Evolutionary conservation across 2,329 filamentous ascomycete genomes (phyloP).

Genomic region (Penicillium sp.): DNA sequence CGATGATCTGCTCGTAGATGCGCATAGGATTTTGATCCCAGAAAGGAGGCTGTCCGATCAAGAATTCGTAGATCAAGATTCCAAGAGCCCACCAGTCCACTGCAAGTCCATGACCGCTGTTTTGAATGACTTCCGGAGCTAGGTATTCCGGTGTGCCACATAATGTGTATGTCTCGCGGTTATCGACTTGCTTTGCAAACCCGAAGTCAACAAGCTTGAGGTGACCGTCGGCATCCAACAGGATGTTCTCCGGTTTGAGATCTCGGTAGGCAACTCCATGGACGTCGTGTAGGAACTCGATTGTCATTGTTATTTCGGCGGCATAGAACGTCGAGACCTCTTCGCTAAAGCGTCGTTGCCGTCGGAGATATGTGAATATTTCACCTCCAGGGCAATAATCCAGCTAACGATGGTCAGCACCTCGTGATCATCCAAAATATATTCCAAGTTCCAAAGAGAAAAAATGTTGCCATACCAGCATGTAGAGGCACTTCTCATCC

Average conservation of each 20-base stretch:
- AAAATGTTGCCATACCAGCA: slow-evolving; percentile 44
- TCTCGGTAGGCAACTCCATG: slow-evolving; percentile 67
- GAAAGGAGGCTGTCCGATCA: slow-evolving; percentile 67
- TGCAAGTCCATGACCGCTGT: slow-evolving; percentile 63
- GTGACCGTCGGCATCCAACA: slow-evolving; percentile 65
- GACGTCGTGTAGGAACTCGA: slow-evolving; percentile 64
- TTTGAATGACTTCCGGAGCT: slow-evolving; percentile 66
- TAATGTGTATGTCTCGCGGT: slow-evolving; percentile 62
- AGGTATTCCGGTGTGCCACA: slow-evolving; percentile 68
- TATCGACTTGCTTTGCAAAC: slow-evolving; percentile 63
- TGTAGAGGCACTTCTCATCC: slow-evolving; percentile 59
- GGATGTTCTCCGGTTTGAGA: slow-evolving; percentile 66
- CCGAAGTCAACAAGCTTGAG: slow-evolving; percentile 68
- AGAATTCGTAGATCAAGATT: slow-evolving; percentile 66
- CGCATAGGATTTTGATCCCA: slow-evolving; percentile 70
- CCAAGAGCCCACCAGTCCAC: slow-evolving; percentile 71
- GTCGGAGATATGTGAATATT: slow-evolving; percentile 64
- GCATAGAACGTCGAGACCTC: slow-evolving; percentile 64
- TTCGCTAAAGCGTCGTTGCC: slow-evolving; percentile 63
- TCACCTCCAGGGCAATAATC: slow-evolving; percentile 69
- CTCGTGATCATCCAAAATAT: neutral
- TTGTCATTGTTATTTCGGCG: slow-evolving; percentile 64
- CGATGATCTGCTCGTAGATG: slow-evolving; percentile 67
- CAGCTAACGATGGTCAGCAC: slow-evolving; percentile 45
- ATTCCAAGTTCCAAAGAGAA: neutral